phyloP scores from a whole-genome alignment of 2,329 filamentous ascomycete genomes.

The Verticillium nonalfalfae region DNA sequence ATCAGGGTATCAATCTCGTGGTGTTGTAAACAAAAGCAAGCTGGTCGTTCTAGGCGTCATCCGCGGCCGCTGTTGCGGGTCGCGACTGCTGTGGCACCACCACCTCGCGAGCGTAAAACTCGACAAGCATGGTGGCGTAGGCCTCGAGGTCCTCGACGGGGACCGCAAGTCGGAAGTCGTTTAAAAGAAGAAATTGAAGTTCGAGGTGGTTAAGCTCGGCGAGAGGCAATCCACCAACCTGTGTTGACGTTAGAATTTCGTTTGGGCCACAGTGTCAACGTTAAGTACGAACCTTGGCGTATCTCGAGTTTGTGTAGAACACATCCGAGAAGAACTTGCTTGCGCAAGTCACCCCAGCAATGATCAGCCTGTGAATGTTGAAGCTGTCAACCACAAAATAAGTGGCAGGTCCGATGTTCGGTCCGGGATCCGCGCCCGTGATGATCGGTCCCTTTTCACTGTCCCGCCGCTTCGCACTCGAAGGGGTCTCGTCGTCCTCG shows the following conservation, averaged over 20 bases:
- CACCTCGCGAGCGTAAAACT: slow-evolving; percentile 93
- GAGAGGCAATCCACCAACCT: slow-evolving; percentile 92
- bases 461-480: slow-evolving; percentile 12
- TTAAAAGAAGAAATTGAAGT: slow-evolving; percentile 88
- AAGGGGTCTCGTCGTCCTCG: slow-evolving; percentile 25
- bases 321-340: slow-evolving; percentile 99
- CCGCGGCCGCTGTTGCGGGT: slow-evolving; percentile 6
- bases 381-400: slow-evolving; percentile 97
- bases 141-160: slow-evolving; percentile 93
- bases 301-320: slow-evolving; percentile 98
- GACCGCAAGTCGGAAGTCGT: slow-evolving; percentile 91
- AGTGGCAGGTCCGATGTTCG: slow-evolving; percentile 31
- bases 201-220: slow-evolving; percentile 94
- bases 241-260: slow-evolving; percentile 8
- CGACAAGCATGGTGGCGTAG: slow-evolving; percentile 96
- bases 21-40: slow-evolving; percentile 3
- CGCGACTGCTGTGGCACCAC: slow-evolving; percentile 36
- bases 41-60: not conserved
- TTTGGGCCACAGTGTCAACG: too few species aligned
- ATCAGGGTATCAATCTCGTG: slow-evolving; percentile 12
- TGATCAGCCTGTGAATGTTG: slow-evolving; percentile 95
- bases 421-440: slow-evolving; percentile 1
- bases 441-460: slow-evolving; percentile 15
- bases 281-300: slow-evolving; percentile 71
- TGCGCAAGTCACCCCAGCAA: slow-evolving; percentile 93